A percentile compares a stretch with the other conserved stretches of the same genome.
Evolutionary conservation across 139 green algal genomes (phyloP).

Genomic region (Picochlorum sp.): DNA sequence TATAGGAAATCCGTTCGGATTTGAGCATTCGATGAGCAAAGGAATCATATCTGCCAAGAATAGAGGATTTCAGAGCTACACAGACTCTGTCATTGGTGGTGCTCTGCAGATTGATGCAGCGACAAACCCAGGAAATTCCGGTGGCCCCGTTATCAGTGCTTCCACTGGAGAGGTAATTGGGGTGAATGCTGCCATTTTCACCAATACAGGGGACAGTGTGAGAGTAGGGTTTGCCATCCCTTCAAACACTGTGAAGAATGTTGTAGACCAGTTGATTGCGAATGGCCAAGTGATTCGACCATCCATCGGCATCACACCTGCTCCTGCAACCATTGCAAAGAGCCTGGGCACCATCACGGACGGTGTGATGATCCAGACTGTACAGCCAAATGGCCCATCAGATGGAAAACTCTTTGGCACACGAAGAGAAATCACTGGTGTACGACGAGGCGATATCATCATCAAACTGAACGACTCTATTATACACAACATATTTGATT

Average conservation of each 20-base stretch:
- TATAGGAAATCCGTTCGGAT: constrained; percentile 61
- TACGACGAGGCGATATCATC: constrained; percentile 58
- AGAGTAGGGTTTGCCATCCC: constrained; percentile 81
- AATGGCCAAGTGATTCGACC: constrained; percentile 9
- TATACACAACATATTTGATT: constrained; percentile 23
- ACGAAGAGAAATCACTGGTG: constrained; percentile 45
- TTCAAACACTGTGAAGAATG: constrained; percentile 46
- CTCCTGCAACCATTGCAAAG: constrained; percentile 43
- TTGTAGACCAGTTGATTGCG: constrained; percentile 79
- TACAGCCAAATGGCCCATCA: constrained; percentile 36
- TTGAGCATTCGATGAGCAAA: constrained; percentile 52
- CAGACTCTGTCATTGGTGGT: constrained; percentile 40
- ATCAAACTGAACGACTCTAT: constrained; percentile 13
- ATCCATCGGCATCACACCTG: constrained; percentile 7
- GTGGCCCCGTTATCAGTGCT: constrained; percentile 66
- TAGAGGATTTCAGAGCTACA: constrained; percentile 51
- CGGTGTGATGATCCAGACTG: constrained; percentile 51
- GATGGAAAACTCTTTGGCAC: constrained; percentile 58
- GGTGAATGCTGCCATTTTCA: constrained; percentile 79
- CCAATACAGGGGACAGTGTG: constrained; percentile 47
- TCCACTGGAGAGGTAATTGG: constrained; percentile 31
- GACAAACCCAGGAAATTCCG: constrained; percentile 48
- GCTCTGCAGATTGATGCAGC: constrained; percentile 74
- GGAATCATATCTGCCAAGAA: constrained; percentile 43
- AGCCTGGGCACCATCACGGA: constrained; percentile 32